Evolutionary conservation across 108 stramenopile species (phyloP).

Genomic region (Mayamaea pseudoterrestris): DNA sequence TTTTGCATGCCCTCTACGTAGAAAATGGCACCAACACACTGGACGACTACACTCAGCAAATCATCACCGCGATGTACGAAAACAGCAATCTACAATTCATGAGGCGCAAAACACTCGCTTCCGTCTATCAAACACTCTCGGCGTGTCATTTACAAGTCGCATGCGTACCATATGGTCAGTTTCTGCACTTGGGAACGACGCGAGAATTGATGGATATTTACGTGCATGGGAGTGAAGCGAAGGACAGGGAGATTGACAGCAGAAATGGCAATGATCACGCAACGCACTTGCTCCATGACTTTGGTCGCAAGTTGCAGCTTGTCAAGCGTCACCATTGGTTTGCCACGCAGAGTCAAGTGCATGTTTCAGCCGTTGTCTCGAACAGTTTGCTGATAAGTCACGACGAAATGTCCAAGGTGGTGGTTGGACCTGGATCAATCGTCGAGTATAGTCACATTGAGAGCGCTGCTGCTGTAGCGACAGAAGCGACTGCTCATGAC

Average conservation of each 20-base stretch:
- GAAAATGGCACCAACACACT: neutral
- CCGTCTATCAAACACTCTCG: slow-evolving; percentile 23
- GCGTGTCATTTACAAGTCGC: slow-evolving; percentile 22
- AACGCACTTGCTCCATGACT: neutral
- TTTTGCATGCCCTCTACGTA: slow-evolving; percentile 27
- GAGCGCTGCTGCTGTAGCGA: slow-evolving; percentile 5
- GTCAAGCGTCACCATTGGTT: neutral
- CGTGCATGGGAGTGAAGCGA: too few species aligned
- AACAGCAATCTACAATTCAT: neutral
- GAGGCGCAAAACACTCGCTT: neutral
- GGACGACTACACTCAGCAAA: neutral
- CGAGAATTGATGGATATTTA: slow-evolving; percentile 51
- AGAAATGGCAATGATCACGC: too few species aligned
- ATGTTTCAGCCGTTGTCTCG: too few species aligned
- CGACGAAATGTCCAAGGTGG: neutral
- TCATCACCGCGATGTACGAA: neutral
- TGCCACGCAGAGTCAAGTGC: too few species aligned
- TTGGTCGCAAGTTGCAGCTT: neutral
- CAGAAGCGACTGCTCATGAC: slow-evolving; percentile 22
- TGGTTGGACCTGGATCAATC: neutral
- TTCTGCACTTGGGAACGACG: slow-evolving; percentile 69
- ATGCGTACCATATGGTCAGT: slow-evolving; percentile 35
- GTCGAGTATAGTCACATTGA: neutral
- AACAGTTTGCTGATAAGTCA: too few species aligned
- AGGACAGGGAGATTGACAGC: too few species aligned